Evolutionary conservation across 257 asterid species (phyloP).

Genomic region (Jacaranda copaia): DNA sequence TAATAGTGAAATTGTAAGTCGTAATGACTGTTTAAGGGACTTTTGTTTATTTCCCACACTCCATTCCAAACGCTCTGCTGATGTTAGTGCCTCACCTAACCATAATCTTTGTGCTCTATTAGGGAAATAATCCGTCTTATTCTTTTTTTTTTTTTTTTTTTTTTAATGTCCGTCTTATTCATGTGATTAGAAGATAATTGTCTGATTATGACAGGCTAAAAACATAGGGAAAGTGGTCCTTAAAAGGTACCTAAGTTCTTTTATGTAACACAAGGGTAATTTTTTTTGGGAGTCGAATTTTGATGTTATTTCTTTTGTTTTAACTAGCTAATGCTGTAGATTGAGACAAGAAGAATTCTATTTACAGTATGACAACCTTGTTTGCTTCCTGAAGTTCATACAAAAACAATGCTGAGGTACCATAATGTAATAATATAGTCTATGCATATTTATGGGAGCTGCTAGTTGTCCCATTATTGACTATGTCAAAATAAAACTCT

Average conservation of each 20-base stretch:
- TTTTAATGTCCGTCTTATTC: slow-evolving; percentile 22
- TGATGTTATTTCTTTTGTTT: neutral
- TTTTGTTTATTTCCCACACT: too few relatives aligned
- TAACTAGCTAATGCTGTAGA: neutral
- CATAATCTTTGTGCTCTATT: slow-evolving; percentile 37
- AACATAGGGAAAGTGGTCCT: too few relatives aligned
- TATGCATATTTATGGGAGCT: neutral
- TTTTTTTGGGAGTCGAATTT: too few relatives aligned
- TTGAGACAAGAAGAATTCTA: slow-evolving; percentile 36
- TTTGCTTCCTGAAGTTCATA: slow-evolving; percentile 27
- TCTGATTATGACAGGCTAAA: slow-evolving; percentile 35
- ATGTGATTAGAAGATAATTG: slow-evolving; percentile 34
- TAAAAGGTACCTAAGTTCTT: too few relatives aligned
- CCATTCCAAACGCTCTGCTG: slow-evolving; percentile 15
- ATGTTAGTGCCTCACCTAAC: slow-evolving; percentile 46
- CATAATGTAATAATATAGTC: slow-evolving; percentile 1
- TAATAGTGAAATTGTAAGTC: slow-evolving; percentile 37
- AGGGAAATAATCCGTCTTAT: slow-evolving; percentile 27
- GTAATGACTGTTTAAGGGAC: slow-evolving; percentile 13
- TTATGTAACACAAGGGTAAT: too few relatives aligned
- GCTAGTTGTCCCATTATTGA: slow-evolving; percentile 29
- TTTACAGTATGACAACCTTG: slow-evolving; percentile 32
- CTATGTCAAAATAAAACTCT: slow-evolving; percentile 29
- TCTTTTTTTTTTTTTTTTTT: too few relatives aligned
- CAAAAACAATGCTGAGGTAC: slow-evolving; percentile 10